Base-by-base conservation (phyloP, 768 basidiomycete genomes). In the Suillus cothurnatus region DNA sequence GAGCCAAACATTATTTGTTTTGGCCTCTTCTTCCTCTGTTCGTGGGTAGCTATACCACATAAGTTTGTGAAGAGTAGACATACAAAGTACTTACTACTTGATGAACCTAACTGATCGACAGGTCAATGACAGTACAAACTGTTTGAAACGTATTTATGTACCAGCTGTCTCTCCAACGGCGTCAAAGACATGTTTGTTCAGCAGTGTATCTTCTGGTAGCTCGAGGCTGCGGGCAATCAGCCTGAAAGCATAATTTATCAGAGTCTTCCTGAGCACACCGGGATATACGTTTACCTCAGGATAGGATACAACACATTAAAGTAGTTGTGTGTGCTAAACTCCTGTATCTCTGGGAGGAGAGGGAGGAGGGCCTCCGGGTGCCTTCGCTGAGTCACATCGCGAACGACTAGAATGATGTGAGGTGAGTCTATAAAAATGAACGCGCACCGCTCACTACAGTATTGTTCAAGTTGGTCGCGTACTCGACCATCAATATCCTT, bases 401-500 rank as follows among this genome's bases (percentile, higher is more conserved):
- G 79, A 65, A 86, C 82, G 62, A 87, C 88, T 88, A 57, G 0
- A 15, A 14, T 21, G 11, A 36, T 6, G 47, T 5, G 50, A 14
- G 59, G 17, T 39, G 61, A 32, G 15, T 21, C 38, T 17, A 39
- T 58, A 11, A 28, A 58, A 38, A 9, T 57, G 4, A 38, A 57
- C 1, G 36, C 15, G 11, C 17, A 5, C 26, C 2, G 67, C 83
- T 65, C 64, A 90, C 89, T 80, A 66, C 85, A 86, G 69, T 90
- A 90, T 59, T 84, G 79, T 68, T 89, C 88, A 21, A 89, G 69
- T 66, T 89, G 86, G 69, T 91, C 88, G 17, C 74, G 81, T 26
- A 90, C 84, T 9, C 88, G 88, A 12, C 81, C 82, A 55, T 85
- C 85, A 55, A 88, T 83, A 58, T 86, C 84, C 88, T 90, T 61